Evolutionary conservation across 495 filamentous ascomycete species (phyloP).

Genomic region (Polyplosphaeria fusca): DNA sequence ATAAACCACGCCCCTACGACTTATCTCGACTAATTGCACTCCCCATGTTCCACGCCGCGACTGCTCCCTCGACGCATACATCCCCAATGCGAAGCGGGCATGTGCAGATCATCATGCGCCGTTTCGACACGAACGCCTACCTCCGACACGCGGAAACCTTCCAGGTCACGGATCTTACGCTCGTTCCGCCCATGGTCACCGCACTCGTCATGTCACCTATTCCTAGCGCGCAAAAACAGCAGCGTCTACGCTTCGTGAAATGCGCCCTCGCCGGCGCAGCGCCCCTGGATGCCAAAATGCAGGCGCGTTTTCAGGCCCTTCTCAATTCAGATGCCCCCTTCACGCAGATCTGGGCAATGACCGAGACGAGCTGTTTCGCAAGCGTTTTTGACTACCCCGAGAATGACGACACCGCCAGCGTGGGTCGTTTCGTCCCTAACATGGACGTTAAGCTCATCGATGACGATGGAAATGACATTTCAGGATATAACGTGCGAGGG

Average conservation of each 20-base stretch:
- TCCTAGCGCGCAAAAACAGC: slow-evolving; percentile 35
- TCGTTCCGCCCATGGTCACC: slow-evolving; percentile 57
- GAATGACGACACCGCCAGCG: slow-evolving; percentile 33
- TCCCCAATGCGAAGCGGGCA: slow-evolving; percentile 13
- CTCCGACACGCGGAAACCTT: slow-evolving; percentile 50
- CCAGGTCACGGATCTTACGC: slow-evolving; percentile 51
- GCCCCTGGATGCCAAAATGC: slow-evolving; percentile 51
- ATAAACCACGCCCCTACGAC: slow-evolving; percentile 38
- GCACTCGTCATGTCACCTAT: slow-evolving; percentile 39
- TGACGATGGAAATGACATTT: slow-evolving; percentile 22
- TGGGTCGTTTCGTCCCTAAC: slow-evolving; percentile 35
- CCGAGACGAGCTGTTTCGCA: slow-evolving; percentile 25
- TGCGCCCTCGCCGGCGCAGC: slow-evolving; percentile 49
- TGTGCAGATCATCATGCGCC: slow-evolving; percentile 55
- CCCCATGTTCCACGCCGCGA: slow-evolving; percentile 61
- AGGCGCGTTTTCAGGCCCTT: slow-evolving; percentile 37
- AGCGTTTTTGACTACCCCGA: slow-evolving; percentile 26
- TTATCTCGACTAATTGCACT: slow-evolving; percentile 48
- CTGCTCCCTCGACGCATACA: slow-evolving; percentile 2
- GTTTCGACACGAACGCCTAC: slow-evolving; percentile 54
- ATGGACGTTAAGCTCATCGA: slow-evolving; percentile 29
- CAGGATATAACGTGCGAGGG: slow-evolving; percentile 18
- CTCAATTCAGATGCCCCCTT: slow-evolving; percentile 14
- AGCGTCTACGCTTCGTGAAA: slow-evolving; percentile 48
- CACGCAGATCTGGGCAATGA: slow-evolving; percentile 32